A percentile compares a stretch with the other conserved stretches of the same genome.
Evolutionary conservation across 257 asterid genomes (phyloP).

Genomic region (Pogostemon cablin): DNA sequence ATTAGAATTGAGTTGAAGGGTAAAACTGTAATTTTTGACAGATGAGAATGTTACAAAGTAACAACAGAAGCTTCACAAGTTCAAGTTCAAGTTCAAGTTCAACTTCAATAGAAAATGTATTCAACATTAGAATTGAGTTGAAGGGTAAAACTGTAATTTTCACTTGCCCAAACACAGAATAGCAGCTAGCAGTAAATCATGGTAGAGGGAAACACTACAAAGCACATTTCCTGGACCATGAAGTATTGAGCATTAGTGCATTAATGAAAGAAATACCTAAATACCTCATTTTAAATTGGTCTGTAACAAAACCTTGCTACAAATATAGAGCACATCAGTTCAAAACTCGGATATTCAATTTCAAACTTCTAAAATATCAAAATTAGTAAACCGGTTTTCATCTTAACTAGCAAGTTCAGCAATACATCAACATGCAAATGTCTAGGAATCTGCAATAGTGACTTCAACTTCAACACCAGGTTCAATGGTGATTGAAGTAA

Average conservation of each 20-base stretch:
- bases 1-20: too few species aligned
- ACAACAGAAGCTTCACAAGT: too few species aligned
- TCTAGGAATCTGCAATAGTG: constrained; percentile 59
- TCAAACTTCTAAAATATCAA: constrained; percentile 26
- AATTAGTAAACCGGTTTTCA: constrained; percentile 30
- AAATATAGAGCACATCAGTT: constrained; percentile 20
- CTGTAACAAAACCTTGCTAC: constrained; percentile 21
- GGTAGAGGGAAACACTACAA: background rate
- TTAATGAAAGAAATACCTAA: constrained; percentile 18
- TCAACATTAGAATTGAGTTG: too few species aligned
- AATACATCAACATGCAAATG: constrained; percentile 7
- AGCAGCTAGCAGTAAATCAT: background rate
- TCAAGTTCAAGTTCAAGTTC: too few species aligned
- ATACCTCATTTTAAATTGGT: constrained; percentile 2
- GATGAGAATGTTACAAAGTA: too few species aligned
- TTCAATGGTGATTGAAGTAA: constrained; percentile 64
- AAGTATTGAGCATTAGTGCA: background rate
- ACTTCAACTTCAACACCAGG: constrained; percentile 71
- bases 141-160: too few species aligned
- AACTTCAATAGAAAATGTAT: too few species aligned
- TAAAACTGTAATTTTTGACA: too few species aligned
- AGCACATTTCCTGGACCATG: background rate
- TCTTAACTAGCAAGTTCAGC: constrained; percentile 25
- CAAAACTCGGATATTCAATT: constrained; percentile 21
- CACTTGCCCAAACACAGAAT: background rate